Conservation (phyloP, 129 eudicot genomes). For the Flaveria ramosissima region DNA sequence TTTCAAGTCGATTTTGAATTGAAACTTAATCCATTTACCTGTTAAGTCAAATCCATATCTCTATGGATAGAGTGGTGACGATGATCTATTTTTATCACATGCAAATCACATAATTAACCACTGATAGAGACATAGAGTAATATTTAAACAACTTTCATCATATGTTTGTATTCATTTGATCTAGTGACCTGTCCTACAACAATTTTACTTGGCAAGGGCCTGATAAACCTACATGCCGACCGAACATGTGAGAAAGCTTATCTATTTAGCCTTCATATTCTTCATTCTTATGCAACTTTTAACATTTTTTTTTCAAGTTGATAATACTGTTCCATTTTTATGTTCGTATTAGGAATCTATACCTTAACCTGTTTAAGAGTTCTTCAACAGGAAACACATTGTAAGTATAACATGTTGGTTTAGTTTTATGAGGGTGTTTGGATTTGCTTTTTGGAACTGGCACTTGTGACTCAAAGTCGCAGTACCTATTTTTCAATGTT, state of each 20-base stretch:
- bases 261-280: conserved; percentile 4
- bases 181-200: conserved; percentile 85
- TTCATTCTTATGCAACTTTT: not conserved
- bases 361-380: conserved; percentile 64
- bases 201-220: conserved; percentile 77
- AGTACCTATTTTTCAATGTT: not conserved
- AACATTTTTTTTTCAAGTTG: conserved; percentile 12
- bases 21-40: not conserved
- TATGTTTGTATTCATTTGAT: conserved; percentile 16
- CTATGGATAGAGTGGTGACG: not conserved
- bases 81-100: not conserved
- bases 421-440: not conserved
- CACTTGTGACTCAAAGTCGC: not conserved
- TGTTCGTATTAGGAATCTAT: conserved; percentile 45
- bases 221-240: conserved; percentile 51
- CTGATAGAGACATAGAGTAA: conserved; percentile 1
- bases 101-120: not conserved
- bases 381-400: conserved; percentile 43
- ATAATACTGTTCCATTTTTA: not conserved
- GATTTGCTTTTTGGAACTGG: not conserved
- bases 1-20: not conserved
- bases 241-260: conserved; percentile 48
- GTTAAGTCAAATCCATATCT: conserved; percentile 1
- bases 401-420: conserved; percentile 42
- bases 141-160: not conserved